These are phyloP conservation scores for Cladophialophora exuberans DNA, from an alignment of 2,329 filamentous ascomycete genomes.

Conservation along the genomic window DNA sequence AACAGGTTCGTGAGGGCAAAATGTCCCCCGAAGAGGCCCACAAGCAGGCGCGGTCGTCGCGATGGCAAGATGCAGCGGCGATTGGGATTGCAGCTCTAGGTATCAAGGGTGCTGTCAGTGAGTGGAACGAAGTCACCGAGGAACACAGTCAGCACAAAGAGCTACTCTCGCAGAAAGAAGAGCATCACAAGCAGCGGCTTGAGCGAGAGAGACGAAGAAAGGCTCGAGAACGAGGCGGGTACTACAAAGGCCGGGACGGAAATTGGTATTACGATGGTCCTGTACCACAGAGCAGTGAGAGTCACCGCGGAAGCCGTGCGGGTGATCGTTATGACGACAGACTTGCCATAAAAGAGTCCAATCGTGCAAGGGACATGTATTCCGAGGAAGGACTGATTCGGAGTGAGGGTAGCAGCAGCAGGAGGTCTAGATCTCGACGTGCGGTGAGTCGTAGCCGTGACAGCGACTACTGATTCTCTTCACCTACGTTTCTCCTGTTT, in stretches of 20 bases:
- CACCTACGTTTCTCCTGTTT: background rate
- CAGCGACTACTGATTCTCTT: constrained; percentile 13
- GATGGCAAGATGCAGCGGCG: constrained; percentile 65
- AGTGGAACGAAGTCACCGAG: constrained; percentile 71
- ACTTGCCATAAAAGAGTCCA: constrained; percentile 15
- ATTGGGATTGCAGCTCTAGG: constrained; percentile 70
- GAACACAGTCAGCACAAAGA: constrained; percentile 61
- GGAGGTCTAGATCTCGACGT: constrained; percentile 16
- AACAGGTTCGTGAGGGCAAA: constrained; percentile 63
- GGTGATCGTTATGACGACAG: constrained; percentile 24
- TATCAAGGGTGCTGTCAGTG: constrained; percentile 67
- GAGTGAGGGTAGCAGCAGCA: constrained; percentile 1
- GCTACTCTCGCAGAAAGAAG: constrained; percentile 54
- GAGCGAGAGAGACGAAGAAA: constrained; percentile 26
- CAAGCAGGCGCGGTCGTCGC: constrained; percentile 65
- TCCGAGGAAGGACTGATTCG: constrained; percentile 14
- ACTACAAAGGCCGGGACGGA: constrained; percentile 34
- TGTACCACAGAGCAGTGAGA: constrained; percentile 25
- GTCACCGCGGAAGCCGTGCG: constrained; percentile 12
- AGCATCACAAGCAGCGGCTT: constrained; percentile 32
- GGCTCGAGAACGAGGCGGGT: constrained; percentile 29
- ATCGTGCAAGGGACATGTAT: constrained; percentile 19
- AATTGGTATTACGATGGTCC: constrained; percentile 34
- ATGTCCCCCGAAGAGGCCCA: constrained; percentile 66
- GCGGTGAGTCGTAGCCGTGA: constrained; percentile 27